phyloP scores from a whole-genome alignment of 768 basidiomycete species.

The Lentinula detonsa region DNA sequence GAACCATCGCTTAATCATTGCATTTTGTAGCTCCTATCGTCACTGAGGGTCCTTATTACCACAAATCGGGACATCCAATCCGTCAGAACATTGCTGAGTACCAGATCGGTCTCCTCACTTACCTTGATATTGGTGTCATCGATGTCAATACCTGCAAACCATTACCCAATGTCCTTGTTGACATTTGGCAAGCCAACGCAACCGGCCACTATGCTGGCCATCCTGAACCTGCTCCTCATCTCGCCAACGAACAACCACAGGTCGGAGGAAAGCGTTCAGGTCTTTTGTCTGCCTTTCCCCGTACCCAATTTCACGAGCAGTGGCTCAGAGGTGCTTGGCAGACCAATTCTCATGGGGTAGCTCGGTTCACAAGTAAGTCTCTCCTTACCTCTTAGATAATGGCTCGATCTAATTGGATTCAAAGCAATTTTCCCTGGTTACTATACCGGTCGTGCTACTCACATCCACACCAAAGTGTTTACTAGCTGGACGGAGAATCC shows the following conservation, averaged over 20 bases:
- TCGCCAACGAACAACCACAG: conserved; percentile 37
- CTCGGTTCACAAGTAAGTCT: conserved; percentile 44
- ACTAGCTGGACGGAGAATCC: conserved; percentile 38
- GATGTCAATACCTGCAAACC: conserved; percentile 53
- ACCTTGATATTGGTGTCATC: conserved; percentile 49
- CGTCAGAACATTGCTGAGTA: conserved; percentile 49
- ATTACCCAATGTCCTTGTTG: conserved; percentile 49
- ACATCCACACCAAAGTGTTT: conserved; percentile 51
- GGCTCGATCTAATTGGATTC: background rate
- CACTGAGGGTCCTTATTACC: conserved; percentile 53
- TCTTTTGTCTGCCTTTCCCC: conserved; percentile 37
- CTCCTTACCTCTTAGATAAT: background rate
- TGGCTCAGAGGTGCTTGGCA: conserved; percentile 51
- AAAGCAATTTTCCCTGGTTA: conserved; percentile 53
- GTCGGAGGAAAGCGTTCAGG: conserved; percentile 39
- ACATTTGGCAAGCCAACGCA: conserved; percentile 55
- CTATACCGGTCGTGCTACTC: conserved; percentile 50
- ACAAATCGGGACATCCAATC: conserved; percentile 40
- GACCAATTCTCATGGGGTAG: conserved; percentile 46
- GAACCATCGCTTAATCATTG: too few species aligned
- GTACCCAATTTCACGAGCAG: conserved; percentile 34
- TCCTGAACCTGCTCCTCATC: conserved; percentile 37
- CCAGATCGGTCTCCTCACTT: conserved; percentile 41
- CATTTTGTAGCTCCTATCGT: conserved; percentile 33
- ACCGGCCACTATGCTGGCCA: conserved; percentile 52